Evolutionary conservation across 805 yeast species (phyloP), one percentile per base, ranked within the genome.

Genomic region (Pichia californica): DNA sequence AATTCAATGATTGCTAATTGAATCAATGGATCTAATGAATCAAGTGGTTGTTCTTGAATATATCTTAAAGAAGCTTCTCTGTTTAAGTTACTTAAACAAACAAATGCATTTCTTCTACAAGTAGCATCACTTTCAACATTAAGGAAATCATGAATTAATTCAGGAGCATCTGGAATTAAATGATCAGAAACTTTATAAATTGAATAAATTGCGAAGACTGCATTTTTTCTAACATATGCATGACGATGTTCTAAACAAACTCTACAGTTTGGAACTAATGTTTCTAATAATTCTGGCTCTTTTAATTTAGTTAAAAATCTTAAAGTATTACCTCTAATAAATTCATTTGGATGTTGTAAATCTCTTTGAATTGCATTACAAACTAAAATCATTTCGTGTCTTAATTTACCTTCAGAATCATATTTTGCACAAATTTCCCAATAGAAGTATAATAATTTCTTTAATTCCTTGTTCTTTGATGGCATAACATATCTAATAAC

Each of bases 311-410:
- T 78, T 58, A 94, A 74, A 64, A 88, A 91, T 58, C 98, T 79
- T 64, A 93, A 73, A 9, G 98, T 91, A 57, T 88, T 88, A 54
- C 99, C 99, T 58, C 98, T 79, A 52, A 93, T 83, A 62, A 83
- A 93, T 67, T 93, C 99, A 70, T 93, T 93, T 40, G 99, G 96
- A 67, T 94, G 99, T 67, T 89, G 97, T 55, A 93, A 76, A 63
- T 93, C 99, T 64, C 88, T 89, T 66, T 93, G 95, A 58, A 93
- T 88, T 42, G 98, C 96, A 64, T 94, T 94, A 70, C 98, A 93
- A 40, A 91, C 98, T 51, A 93, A 77, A 66, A 94, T 91, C 98
- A 93, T 93, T 69, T 93, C 99, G 64, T 91, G 98, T 68, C 87
- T 87, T 73, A 94, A 77, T 63, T 87, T 88, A 4, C 98, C 98